phyloP scores from a whole-genome alignment of 148 eudicot species.

The Arbutus unedo region DNA sequence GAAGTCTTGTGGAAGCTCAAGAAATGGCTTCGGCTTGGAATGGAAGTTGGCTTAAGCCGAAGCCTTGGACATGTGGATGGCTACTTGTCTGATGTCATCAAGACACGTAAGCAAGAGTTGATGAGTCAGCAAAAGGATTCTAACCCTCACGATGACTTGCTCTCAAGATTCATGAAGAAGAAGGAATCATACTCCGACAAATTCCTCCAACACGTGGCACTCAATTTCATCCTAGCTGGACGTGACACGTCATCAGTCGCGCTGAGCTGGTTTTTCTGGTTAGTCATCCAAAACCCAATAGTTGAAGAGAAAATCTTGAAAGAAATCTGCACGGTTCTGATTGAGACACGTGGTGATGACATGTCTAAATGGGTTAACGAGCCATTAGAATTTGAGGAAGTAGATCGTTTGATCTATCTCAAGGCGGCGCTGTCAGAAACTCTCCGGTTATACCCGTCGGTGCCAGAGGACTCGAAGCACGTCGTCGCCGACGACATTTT shows the following conservation, averaged over 20 bases:
- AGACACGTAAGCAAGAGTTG: constrained; percentile 68
- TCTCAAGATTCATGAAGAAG: constrained; percentile 87
- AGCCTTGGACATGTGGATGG: constrained; percentile 67
- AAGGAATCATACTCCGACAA: constrained; percentile 80
- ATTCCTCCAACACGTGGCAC: constrained; percentile 80
- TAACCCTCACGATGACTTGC: constrained; percentile 65
- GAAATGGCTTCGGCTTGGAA: constrained; percentile 83
- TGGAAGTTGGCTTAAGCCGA: constrained; percentile 74
- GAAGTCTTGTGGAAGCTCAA: constrained; percentile 74
- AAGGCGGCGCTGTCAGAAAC: constrained; percentile 88
- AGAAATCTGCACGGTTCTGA: constrained; percentile 57
- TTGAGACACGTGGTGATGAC: constrained; percentile 73
- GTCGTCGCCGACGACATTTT: constrained; percentile 70
- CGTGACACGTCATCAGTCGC: constrained; percentile 95
- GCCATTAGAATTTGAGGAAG: constrained; percentile 73
- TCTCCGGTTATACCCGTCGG: constrained; percentile 80
- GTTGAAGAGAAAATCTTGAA: constrained; percentile 56
- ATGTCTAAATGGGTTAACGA: constrained; percentile 51
- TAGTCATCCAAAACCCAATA: constrained; percentile 55
- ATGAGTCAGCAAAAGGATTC: constrained; percentile 41
- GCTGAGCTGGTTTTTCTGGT: constrained; percentile 91
- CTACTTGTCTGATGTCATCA: constrained; percentile 64
- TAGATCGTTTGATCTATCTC: constrained; percentile 64
- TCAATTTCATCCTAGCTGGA: constrained; percentile 93
- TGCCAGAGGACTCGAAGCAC: constrained; percentile 93